Base-by-base conservation (phyloP, 2,329 filamentous ascomycete genomes). In the Elsinoe ampelina region DNA sequence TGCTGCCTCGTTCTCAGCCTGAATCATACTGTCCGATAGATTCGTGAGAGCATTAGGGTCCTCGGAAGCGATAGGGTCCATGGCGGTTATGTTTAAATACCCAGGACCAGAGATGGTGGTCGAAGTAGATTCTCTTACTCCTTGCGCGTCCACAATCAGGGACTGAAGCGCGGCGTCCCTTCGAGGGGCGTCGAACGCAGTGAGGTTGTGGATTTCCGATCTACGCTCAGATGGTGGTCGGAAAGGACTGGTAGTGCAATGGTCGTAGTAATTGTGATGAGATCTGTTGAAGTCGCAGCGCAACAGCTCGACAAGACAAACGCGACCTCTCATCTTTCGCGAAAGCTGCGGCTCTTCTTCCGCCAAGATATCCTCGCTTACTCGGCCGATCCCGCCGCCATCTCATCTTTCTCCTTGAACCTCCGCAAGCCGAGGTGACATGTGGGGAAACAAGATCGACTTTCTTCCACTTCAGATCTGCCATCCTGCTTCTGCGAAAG, bases 21-120 rank as follows among this genome's bases (percentile, higher is more conserved):
- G 61, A 13, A 70, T 70, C 62, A 70, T 55, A 43, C 68, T 64
- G 48, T 70, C 68, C 3, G 68, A 69, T 12, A 64, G 64, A 55
- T 69, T 63, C 20, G 61, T 67, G 22, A 66, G 67, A 45, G 66
- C 67, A 30, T 26, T 39, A 4, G 55, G 55, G n/a, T 61, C 60
- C 54, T 61, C 60, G 38, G 56, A 58, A n/a, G 60, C 56, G 34
- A 60, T 51, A 12, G 55, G 26, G 39, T 59, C 59, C 59, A 61
- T 61, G 42, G 22, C 35, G 17, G 30, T 32, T n/a, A 2, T 39
- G 19, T 2, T 45, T 45, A 20, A 15, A 15, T 10, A 19, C 52
- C 36, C 13, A 12, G n/a, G 52, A 43, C 36, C 12, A 38, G n/a
- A n/a, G 20, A 17, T 11, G 12, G 12, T 12, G 22, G 10, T 54